Evolutionary conservation across 345 rosid genomes (phyloP).

Genomic region (Citrus hindsii): DNA sequence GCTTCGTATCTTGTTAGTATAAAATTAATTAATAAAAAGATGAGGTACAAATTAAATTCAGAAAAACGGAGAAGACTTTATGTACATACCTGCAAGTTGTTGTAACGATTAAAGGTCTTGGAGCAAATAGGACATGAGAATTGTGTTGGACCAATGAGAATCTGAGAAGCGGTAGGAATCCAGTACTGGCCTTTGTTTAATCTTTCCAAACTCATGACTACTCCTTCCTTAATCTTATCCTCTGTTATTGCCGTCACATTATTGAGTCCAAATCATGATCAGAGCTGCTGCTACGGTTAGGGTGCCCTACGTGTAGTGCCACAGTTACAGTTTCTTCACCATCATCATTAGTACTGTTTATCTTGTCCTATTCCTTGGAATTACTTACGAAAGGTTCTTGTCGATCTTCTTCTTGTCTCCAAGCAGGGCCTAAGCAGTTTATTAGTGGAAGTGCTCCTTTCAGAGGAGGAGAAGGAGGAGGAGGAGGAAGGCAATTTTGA

Average conservation of each 20-base stretch:
- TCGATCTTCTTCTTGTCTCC: conserved; percentile 24
- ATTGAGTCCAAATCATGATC: conserved; percentile 14
- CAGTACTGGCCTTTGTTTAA: conserved; percentile 43
- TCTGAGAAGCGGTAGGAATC: conserved; percentile 66
- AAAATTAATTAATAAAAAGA: neutral
- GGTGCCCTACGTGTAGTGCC: conserved; percentile 43
- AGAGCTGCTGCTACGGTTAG: conserved; percentile 17
- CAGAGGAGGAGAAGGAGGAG: conserved; percentile 9
- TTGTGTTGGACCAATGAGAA: conserved; percentile 57
- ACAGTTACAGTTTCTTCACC: conserved; percentile 23
- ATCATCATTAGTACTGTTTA: neutral
- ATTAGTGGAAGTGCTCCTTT: conserved; percentile 41
- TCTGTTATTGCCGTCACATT: neutral
- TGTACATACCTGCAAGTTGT: conserved; percentile 50
- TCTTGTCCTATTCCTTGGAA: conserved; percentile 21
- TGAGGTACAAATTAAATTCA: neutral
- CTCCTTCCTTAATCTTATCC: conserved; percentile 12
- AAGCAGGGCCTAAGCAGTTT: conserved; percentile 30
- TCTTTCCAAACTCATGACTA: neutral
- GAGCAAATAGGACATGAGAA: conserved; percentile 53
- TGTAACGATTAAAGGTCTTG: conserved; percentile 63
- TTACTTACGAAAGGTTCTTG: conserved; percentile 21
- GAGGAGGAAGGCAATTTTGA: neutral
- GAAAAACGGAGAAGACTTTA: neutral
- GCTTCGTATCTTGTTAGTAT: no score